Base-by-base conservation (phyloP, 306 rosid species). In the Vicia sativa region DNA sequence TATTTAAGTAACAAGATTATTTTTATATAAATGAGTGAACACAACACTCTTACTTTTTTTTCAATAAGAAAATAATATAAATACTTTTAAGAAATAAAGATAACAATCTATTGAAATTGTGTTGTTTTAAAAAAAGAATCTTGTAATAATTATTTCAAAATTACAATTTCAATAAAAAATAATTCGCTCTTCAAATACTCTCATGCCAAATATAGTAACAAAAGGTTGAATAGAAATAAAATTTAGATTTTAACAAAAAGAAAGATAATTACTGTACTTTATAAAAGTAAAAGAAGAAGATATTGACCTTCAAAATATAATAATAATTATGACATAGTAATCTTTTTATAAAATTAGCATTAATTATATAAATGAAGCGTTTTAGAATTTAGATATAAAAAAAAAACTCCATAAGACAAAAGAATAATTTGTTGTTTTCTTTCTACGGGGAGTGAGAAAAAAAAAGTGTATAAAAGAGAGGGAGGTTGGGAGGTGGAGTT, bases 381-480 rank as follows among this genome's bases (percentile, higher is more conserved):
- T 13, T 65, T 29, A 56, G 45, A 11, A 9, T 13, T 65, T 29
- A 56, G 45, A 11, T 12, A 9, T 4, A 35, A 7, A 67, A 4
- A 1, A 2, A 23, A 34, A 26, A 13, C 25, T 9, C 25, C 3
- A 56, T 11, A 11, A 74, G 18, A 3, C 18, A 35, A 34, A 49
- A 13, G 4, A 18, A 44, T 3, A 13, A 43, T 26, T 55, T 55
- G 38, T 55, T 55, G 5, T 26, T 26, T 55, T 55, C 38, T 3
- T 55, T 52, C 21, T 7, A 6, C 7, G 8, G 4, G 2, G 13
- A 11, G 29, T 11, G n/a, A 2, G 3, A 9, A 18, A 14, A 57
- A 37, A 61, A 68, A 43, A 41, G 72, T 10, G 61, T 64, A 53
- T 52, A 62, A 4, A 21, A 52, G 58, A 74, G 15, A 61, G 26